These are phyloP conservation scores for Glycine tomentella DNA, from an alignment of 306 rosid genomes.

Conservation along the genomic window DNA sequence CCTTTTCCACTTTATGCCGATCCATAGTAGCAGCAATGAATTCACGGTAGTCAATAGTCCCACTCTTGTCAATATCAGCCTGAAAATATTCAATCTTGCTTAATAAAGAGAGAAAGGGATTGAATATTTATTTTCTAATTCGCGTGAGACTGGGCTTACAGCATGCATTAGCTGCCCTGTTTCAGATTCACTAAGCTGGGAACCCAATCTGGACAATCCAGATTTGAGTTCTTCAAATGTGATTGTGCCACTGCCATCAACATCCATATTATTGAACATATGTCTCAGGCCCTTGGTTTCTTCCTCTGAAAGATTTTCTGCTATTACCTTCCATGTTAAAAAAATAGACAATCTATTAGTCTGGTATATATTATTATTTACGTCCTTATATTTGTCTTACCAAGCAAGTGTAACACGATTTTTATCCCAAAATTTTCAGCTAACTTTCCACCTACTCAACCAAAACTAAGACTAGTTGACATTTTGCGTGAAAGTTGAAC, in stretches of 20 bases:
- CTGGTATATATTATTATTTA: not conserved
- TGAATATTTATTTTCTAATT: not conserved
- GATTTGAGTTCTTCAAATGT: constrained; percentile 81
- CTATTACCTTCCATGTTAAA: constrained; percentile 68
- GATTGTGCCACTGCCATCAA: constrained; percentile 85
- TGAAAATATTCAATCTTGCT: constrained; percentile 38
- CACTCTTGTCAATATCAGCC: constrained; percentile 81
- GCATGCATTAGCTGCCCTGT: constrained; percentile 86
- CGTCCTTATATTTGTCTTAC: not conserved
- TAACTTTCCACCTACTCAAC: not conserved
- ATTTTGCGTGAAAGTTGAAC: not conserved
- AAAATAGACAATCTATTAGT: constrained; percentile 11
- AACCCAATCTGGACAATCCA: constrained; percentile 82
- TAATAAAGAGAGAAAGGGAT: not conserved
- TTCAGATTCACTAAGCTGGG: constrained; percentile 78
- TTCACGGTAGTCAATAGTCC: constrained; percentile 78
- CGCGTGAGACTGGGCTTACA: constrained; percentile 52
- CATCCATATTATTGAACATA: constrained; percentile 91
- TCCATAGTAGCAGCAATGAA: constrained; percentile 94
- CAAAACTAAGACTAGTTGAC: not conserved
- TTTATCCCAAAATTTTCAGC: not conserved
- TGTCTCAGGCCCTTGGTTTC: constrained; percentile 86
- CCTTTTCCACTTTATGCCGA: constrained; percentile 77
- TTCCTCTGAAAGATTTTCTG: constrained; percentile 82
- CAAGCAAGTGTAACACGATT: not conserved